Evolutionary conservation across 2,329 filamentous ascomycete genomes (phyloP).

Genomic region (Ascochyta lentis): DNA sequence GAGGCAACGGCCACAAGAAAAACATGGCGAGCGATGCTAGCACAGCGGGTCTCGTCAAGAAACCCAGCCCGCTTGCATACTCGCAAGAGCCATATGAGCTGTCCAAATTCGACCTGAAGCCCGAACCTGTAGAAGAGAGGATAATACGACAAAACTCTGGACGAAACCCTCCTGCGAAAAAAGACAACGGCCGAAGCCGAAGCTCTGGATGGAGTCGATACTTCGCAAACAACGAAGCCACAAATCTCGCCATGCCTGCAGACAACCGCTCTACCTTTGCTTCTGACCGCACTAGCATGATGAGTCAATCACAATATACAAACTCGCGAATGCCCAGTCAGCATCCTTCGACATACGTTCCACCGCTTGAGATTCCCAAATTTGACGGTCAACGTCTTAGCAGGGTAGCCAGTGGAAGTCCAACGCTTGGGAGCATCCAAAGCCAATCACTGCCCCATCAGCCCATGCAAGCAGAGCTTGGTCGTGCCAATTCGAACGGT

Average conservation of each 20-base stretch:
- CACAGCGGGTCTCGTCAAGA: slow-evolving; percentile 66
- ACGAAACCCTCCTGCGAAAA: slow-evolving; percentile 28
- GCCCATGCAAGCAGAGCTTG: slow-evolving; percentile 49
- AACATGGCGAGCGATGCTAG: slow-evolving; percentile 64
- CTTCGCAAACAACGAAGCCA: slow-evolving; percentile 75
- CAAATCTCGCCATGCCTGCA: slow-evolving; percentile 63
- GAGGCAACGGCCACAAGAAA: slow-evolving; percentile 57
- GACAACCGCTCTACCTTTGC: slow-evolving; percentile 56
- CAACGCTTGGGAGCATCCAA: slow-evolving; percentile 67
- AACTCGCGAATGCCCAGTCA: slow-evolving; percentile 60
- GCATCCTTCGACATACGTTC: slow-evolving; percentile 72
- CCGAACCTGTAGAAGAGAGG: slow-evolving; percentile 38
- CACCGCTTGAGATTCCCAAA: slow-evolving; percentile 64
- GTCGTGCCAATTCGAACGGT: slow-evolving; percentile 46
- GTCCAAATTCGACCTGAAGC: slow-evolving; percentile 52
- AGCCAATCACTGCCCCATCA: slow-evolving; percentile 49
- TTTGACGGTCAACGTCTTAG: slow-evolving; percentile 68
- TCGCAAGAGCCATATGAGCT: slow-evolving; percentile 53
- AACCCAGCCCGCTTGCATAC: slow-evolving; percentile 52
- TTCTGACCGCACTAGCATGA: slow-evolving; percentile 48
- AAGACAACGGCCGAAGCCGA: slow-evolving; percentile 40
- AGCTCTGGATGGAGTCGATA: slow-evolving; percentile 81
- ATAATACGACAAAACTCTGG: slow-evolving; percentile 48
- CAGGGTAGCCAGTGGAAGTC: slow-evolving; percentile 72
- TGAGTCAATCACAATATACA: slow-evolving; percentile 56